Evolutionary conservation across 2,329 filamentous ascomycete species (phyloP).

Genomic region (Clonostachys solani): DNA sequence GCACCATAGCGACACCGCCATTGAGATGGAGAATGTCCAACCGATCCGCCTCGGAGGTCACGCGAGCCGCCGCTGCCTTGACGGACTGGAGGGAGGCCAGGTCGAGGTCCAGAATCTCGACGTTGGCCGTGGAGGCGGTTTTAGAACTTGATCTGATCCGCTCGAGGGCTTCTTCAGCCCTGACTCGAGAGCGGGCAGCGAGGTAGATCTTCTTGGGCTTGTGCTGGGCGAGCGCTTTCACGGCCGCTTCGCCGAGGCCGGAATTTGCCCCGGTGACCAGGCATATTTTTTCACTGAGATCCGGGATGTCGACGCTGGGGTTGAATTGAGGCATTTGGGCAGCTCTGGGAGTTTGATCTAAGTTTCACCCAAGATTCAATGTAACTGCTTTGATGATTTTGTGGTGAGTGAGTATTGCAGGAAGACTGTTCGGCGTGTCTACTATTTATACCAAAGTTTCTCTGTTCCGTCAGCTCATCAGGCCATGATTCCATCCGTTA

Average conservation of each 20-base stretch:
- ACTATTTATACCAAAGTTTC: no score
- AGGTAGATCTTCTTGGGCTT: conserved; percentile 4
- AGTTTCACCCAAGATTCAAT: no score
- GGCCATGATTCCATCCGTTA: no score
- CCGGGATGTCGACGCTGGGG: conserved; percentile 33
- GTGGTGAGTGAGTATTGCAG: no score
- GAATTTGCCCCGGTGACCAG: conserved; percentile 83
- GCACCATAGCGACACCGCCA: conserved; percentile 33
- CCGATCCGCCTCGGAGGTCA: conserved; percentile 20
- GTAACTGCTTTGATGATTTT: no score
- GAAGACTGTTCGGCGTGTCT: no score
- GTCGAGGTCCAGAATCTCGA: conserved; percentile 30
- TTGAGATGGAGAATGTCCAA: conserved; percentile 39
- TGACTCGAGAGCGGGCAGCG: conserved; percentile 32
- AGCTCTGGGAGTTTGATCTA: no score
- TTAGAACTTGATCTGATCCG: conserved; percentile 16
- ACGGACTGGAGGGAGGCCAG: conserved; percentile 37
- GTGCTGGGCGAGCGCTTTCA: conserved; percentile 4
- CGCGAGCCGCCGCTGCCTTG: conserved; percentile 25
- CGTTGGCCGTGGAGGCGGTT: conserved; percentile 24
- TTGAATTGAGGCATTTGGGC: neutral
- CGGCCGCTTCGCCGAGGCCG: conserved; percentile 60
- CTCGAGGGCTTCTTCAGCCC: conserved; percentile 38
- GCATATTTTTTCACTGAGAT: conserved; percentile 70
- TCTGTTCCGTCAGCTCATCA: no score